Conservation (phyloP, 768 basidiomycete species). For the Tricholoma hemisulphureum region DNA sequence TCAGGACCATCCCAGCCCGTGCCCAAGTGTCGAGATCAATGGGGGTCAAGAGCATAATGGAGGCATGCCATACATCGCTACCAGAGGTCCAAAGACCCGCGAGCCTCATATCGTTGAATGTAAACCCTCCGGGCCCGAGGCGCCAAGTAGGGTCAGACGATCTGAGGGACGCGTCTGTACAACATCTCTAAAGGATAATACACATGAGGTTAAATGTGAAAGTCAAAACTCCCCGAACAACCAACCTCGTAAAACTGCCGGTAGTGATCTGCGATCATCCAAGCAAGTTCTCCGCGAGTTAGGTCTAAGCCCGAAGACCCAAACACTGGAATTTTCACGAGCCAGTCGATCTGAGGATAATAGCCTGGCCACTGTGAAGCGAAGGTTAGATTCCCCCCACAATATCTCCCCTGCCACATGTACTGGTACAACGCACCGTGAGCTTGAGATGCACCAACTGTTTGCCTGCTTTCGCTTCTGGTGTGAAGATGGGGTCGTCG, state of each 20-base stretch:
- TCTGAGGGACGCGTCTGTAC: not conserved
- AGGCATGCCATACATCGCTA: not conserved
- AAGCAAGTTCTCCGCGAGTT: not conserved
- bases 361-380: conserved; percentile 2
- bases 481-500: not conserved
- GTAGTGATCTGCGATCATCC: not conserved
- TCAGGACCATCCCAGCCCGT: not conserved
- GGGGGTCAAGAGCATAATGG: not conserved
- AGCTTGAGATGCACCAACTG: not conserved
- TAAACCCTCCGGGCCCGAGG: not conserved
- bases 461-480: not conserved
- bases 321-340: not conserved
- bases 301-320: not conserved
- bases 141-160: not conserved
- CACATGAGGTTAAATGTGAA: not conserved
- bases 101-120: not conserved
- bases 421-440: not conserved
- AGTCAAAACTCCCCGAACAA: not conserved
- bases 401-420: not conserved
- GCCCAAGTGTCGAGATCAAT: not conserved
- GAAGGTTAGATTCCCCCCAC: not conserved
- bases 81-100: not conserved
- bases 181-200: not conserved
- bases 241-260: not conserved
- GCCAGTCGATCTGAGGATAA: not conserved